These are phyloP conservation scores for Rhodotorula sphaerocarpa DNA, from an alignment of 768 basidiomycete genomes.

Conservation along the genomic window DNA sequence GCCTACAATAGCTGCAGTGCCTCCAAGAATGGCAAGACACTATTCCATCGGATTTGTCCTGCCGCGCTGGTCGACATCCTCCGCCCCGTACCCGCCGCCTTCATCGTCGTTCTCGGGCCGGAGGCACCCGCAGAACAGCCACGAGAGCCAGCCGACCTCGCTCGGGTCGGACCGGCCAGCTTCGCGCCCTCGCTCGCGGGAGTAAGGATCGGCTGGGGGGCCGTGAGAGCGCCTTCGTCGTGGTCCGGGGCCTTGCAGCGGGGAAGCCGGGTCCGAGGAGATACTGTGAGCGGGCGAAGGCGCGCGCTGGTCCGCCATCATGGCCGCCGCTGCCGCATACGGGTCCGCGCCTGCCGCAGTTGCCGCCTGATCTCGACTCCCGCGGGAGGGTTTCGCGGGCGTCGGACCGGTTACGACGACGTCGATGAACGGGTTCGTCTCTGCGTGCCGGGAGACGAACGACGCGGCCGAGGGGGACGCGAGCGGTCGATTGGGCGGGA, in stretches of 20 bases:
- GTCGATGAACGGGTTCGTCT: neutral
- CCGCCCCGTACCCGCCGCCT: neutral
- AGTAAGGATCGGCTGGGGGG: neutral
- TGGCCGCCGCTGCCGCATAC: neutral
- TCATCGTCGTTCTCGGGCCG: neutral
- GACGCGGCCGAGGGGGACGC: neutral
- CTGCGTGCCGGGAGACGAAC: neutral
- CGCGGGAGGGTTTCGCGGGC: neutral
- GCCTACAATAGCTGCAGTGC: no score
- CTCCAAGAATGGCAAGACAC: no score
- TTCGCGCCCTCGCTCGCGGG: neutral
- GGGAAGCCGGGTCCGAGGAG: neutral
- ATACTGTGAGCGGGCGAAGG: neutral
- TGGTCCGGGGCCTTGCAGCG: no score
- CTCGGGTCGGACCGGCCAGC: no score
- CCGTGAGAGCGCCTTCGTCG: neutral
- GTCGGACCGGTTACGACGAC: neutral
- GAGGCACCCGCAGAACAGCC: slow-evolving; percentile 17
- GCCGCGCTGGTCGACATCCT: slow-evolving; percentile 5
- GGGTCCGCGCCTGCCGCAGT: neutral
- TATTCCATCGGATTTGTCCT: slow-evolving; percentile 21
- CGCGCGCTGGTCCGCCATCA: neutral
- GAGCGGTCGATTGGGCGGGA: neutral
- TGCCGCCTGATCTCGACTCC: neutral
- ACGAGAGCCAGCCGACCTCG: slow-evolving; percentile 8